Percentiles rank a stretch among this genome's conserved stretches.
phyloP scores from a whole-genome alignment of 164 flowering plant genomes.

The Magnolia sinica region DNA sequence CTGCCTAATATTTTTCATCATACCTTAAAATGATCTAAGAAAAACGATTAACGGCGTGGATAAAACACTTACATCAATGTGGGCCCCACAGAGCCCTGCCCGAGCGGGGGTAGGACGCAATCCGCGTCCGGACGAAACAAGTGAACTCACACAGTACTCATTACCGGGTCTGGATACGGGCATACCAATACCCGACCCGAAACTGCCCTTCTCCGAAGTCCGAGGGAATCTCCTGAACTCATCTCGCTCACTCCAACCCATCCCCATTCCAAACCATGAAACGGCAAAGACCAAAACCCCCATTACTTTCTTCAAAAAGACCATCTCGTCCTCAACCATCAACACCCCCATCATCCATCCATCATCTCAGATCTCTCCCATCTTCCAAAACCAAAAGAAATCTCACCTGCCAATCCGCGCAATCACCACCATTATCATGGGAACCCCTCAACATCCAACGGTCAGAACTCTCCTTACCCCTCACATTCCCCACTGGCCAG shows the following conservation, averaged over 20 bases:
- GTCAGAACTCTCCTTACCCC: constrained; percentile 76
- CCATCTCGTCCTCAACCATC: not conserved
- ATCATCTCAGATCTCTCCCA: not conserved
- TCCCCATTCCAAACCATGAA: not conserved
- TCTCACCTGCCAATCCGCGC: not conserved
- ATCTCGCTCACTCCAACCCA: not conserved
- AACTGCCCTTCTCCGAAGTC: not conserved
- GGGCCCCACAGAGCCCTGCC: too few relatives aligned
- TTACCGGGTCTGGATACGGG: not conserved
- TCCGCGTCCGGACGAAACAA: too few relatives aligned
- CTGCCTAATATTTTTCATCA: too few relatives aligned
- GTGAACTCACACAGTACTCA: not conserved
- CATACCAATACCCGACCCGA: not conserved
- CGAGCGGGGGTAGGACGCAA: too few relatives aligned
- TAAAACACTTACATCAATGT: too few relatives aligned
- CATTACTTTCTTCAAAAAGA: not conserved
- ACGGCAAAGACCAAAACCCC: not conserved
- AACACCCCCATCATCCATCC: not conserved
- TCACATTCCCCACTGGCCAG: constrained; percentile 97
- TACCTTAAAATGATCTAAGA: too few relatives aligned
- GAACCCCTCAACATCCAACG: constrained; percentile 53
- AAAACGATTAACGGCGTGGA: too few relatives aligned
- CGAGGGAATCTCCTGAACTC: not conserved
- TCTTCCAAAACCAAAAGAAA: constrained; percentile 4
- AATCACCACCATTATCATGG: constrained; percentile 34